phyloP scores from a whole-genome alignment of 2,329 filamentous ascomycete species.

The Aspergillus arachidicola region DNA sequence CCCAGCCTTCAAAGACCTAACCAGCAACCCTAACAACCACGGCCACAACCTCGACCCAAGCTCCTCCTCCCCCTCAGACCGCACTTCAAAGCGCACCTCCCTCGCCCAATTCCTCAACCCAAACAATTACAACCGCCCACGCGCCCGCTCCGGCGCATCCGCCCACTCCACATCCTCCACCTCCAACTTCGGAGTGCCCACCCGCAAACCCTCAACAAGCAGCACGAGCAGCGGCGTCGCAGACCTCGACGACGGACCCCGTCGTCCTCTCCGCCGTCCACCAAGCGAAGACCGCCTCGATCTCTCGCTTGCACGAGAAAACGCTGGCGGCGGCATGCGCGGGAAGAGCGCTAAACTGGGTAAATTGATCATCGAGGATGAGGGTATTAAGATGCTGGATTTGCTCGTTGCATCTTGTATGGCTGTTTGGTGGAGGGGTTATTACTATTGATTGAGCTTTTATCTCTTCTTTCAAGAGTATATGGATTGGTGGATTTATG shows the following conservation, averaged over 20 bases:
- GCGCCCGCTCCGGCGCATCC: conserved; percentile 30
- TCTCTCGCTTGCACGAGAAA: conserved; percentile 76
- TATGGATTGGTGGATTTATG: neutral
- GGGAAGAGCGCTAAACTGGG: conserved; percentile 90
- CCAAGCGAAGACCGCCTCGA: conserved; percentile 59
- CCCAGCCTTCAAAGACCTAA: conserved; percentile 17
- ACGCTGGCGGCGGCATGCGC: conserved; percentile 80
- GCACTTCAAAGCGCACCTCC: conserved; percentile 32
- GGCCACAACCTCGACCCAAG: neutral
- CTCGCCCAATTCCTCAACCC: conserved; percentile 37
- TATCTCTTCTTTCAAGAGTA: conserved; percentile 5
- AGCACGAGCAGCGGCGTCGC: conserved; percentile 30
- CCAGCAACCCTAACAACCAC: conserved; percentile 5
- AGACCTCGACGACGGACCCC: conserved; percentile 18
- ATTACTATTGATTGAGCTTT: conserved; percentile 10
- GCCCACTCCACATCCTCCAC: conserved; percentile 17
- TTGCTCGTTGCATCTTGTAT: conserved; percentile 88
- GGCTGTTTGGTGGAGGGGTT: conserved; percentile 85
- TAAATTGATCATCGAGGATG: conserved; percentile 85
- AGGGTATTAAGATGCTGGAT: conserved; percentile 95
- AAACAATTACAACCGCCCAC: conserved; percentile 30
- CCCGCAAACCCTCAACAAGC: conserved; percentile 35
- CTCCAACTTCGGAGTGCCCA: conserved; percentile 18
- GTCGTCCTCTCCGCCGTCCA: conserved; percentile 27
- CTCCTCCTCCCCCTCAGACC: conserved; percentile 5